Base-by-base conservation (phyloP, 73 alveolate species). In the Paramecium primaurelia region DNA sequence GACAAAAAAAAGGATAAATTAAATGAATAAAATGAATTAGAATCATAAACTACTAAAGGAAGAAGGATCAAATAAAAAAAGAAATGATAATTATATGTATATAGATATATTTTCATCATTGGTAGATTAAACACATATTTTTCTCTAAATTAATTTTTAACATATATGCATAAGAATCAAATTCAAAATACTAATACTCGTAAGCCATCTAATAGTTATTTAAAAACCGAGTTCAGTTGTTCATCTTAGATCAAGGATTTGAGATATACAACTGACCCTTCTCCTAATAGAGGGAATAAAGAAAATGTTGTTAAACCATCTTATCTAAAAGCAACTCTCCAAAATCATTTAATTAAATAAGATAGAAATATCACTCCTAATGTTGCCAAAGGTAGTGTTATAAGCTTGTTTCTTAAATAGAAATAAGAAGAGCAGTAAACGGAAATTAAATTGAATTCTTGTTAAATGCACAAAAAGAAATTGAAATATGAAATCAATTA, bases 291-390 rank as follows among this genome's bases (percentile, higher is more conserved):
- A 16, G 40, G 40, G 9, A 80, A 80, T 36, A 80, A 80, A 47
- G 91, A 80, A 49, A 80, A 80, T 36, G 22, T 80, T 47, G 58
- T 28, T 45, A 80, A 80, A 49, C 91, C 91, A 22, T 42, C 77
- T 11, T 80, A 32, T 47, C 58, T 80, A 4, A 80, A 80, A 80
- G 47, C 91, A 8, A 80, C 91, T 11, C 58, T 80, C 32, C 49
- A 80, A 80, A 80, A 80, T 36, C 91, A 80, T 80, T 80, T 80
- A 80, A 80, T 80, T 25, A 80, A 80, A 47, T 80, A 80, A 80
- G 91, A 80, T 18, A 42, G 91, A 47, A 42, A 25, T 45, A 22
- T 49, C 6, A 80, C 77, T 18, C 91, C 91, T 20, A 80, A 34
- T 20, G 34, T 80, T 26, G 49, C 47, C 58, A 80, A 80, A 47